Evolutionary conservation across 2,329 filamentous ascomycete genomes (phyloP).

Genomic region (Apiospora saccharicola): DNA sequence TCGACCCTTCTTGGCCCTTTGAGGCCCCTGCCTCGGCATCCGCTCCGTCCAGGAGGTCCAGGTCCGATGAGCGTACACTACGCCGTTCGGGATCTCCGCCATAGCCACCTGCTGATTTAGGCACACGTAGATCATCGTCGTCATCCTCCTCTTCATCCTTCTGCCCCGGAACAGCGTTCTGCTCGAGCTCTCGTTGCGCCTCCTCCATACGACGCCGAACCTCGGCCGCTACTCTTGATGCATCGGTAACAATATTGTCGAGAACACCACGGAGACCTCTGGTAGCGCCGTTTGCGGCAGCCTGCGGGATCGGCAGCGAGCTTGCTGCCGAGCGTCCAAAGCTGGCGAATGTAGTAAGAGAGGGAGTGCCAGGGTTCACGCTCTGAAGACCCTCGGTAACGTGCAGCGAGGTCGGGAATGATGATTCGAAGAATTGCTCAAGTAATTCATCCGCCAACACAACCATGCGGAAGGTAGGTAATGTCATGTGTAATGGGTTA

Average conservation of each 20-base stretch:
- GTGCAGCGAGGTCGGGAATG: conserved; percentile 92
- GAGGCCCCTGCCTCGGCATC: conserved; percentile 71
- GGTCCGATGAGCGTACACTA: conserved; percentile 71
- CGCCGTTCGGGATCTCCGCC: conserved; percentile 67
- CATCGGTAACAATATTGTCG: conserved; percentile 97
- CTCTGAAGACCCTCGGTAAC: conserved; percentile 70
- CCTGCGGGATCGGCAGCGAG: conserved; percentile 49
- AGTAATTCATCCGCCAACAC: conserved; percentile 94
- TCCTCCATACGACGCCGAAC: conserved; percentile 94
- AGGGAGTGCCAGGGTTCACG: conserved; percentile 60
- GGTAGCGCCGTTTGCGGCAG: conserved; percentile 57
- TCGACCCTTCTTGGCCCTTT: conserved; percentile 43
- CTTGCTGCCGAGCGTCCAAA: conserved; percentile 56
- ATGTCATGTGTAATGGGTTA: conserved; percentile 91
- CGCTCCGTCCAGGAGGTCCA: conserved; percentile 75
- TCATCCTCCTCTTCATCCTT: conserved; percentile 73
- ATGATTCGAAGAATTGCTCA: conserved; percentile 96
- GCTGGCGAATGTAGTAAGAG: conserved; percentile 84
- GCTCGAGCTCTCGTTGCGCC: conserved; percentile 89
- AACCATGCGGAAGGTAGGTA: conserved; percentile 98
- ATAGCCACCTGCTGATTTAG: conserved; percentile 46
- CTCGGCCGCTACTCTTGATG: conserved; percentile 94
- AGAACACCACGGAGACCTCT: conserved; percentile 89
- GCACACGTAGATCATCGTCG: conserved; percentile 63
- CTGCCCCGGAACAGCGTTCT: conserved; percentile 73